Evolutionary conservation across 164 flowering plant species (phyloP).

Genomic region (Aristolochia fimbriata): DNA sequence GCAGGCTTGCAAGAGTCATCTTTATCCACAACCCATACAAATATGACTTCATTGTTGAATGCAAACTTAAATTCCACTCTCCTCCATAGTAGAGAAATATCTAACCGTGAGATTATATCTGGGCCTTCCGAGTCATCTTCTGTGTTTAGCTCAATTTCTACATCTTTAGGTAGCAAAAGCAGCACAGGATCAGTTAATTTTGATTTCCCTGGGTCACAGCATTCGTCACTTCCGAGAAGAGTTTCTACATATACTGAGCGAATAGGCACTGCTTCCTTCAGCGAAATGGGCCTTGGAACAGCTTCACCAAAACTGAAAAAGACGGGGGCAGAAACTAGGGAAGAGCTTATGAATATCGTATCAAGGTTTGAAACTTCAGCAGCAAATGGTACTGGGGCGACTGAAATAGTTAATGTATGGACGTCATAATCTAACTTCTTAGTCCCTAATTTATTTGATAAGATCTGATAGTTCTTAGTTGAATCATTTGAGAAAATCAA

Average conservation of each 20-base stretch:
- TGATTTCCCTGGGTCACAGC: constrained; percentile 40
- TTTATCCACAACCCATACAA: constrained; percentile 30
- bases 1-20: constrained; percentile 47
- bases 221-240: constrained; percentile 41
- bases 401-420: constrained; percentile 39
- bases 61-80: constrained; percentile 26
- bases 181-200: constrained; percentile 25
- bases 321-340: constrained; percentile 77
- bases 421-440: background rate
- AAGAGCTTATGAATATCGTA: constrained; percentile 51
- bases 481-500: background rate
- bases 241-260: constrained; percentile 87
- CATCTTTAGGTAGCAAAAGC: constrained; percentile 32
- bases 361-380: constrained; percentile 39
- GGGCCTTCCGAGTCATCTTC: constrained; percentile 34
- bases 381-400: constrained; percentile 30
- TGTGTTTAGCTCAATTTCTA: constrained; percentile 22
- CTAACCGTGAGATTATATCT: constrained; percentile 38
- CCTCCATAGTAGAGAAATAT: constrained; percentile 35
- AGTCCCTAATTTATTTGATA: background rate
- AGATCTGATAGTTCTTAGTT: background rate
- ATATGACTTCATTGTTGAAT: constrained; percentile 25
- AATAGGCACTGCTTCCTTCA: constrained; percentile 63
- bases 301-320: constrained; percentile 92
- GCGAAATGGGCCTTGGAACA: constrained; percentile 37